Evolutionary conservation across 495 filamentous ascomycete genomes (phyloP).

Genomic region (Penicillium dipodomyicola): DNA sequence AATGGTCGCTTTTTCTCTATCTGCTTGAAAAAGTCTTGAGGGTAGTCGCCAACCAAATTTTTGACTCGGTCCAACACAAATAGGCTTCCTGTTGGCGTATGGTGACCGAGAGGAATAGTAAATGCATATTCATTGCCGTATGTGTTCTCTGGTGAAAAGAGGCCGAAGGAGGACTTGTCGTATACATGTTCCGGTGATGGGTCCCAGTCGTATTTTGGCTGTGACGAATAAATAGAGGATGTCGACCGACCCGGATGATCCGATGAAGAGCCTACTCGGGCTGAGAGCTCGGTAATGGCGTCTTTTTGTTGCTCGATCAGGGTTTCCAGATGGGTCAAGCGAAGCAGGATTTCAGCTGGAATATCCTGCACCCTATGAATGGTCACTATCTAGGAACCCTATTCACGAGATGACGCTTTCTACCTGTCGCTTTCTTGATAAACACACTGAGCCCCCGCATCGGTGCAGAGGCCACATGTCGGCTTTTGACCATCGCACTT

Average conservation of each 20-base stretch:
- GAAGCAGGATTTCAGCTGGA: slow-evolving; percentile 8
- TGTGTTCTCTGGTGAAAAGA: background rate
- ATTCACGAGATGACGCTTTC: background rate
- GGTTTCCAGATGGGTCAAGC: slow-evolving; percentile 9
- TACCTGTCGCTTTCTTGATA: slow-evolving; percentile 26
- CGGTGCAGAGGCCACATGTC: slow-evolving; percentile 21
- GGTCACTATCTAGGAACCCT: slow-evolving; percentile 6
- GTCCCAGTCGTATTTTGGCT: slow-evolving; percentile 8
- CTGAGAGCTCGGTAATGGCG: slow-evolving; percentile 2
- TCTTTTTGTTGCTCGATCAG: slow-evolving; percentile 10
- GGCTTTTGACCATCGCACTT: slow-evolving; percentile 25
- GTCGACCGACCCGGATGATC: background rate
- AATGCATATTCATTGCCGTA: slow-evolving; percentile 10
- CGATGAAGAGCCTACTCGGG: slow-evolving; percentile 1
- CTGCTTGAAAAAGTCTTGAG: slow-evolving; percentile 20
- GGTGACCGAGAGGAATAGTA: slow-evolving; percentile 16
- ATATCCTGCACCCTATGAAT: slow-evolving; percentile 10
- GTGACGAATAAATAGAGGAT: background rate
- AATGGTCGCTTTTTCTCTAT: slow-evolving; percentile 18
- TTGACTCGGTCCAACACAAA: slow-evolving; percentile 18
- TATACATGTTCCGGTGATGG: slow-evolving; percentile 3
- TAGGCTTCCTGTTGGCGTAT: slow-evolving; percentile 19
- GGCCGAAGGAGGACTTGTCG: slow-evolving; percentile 1
- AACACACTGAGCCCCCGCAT: slow-evolving; percentile 19
- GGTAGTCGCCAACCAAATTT: slow-evolving; percentile 21